Evolutionary conservation across 768 basidiomycete species (phyloP), one percentile per base, ranked within the genome.

Genomic region (Naganishia friedmannii): DNA sequence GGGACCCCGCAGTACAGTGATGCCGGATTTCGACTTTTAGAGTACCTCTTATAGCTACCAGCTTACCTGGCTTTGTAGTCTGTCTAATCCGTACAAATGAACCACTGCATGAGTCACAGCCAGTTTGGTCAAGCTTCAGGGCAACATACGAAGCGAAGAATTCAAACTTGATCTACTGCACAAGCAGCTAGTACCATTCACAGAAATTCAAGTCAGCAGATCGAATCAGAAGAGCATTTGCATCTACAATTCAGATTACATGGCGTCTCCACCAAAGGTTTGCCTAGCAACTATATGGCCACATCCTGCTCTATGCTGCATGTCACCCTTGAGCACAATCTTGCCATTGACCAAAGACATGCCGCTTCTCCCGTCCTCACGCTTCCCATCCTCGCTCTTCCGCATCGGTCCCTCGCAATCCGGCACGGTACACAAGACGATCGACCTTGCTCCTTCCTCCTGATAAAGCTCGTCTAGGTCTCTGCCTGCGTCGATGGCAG

Each of bases 341-440:
- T 53, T 53, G 7, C 69, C 69, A 53, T 70, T 70, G 45, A 70
- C 68, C 3, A 78, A 76, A 23, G 56, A 68, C 78, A 77, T 75
- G 13, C 75, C 78, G 7, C 78, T 77, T 58, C 76, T 67, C 29
- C 78, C 78, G 71, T 79, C 77, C 37, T 76, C 71, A 37, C 72
- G 74, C 72, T 79, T 76, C 15, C 80, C 79, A 48, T 78, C 79
- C 21, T 77, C 79, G 19, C 78, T 79, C 45, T 75, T 55, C 53
- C 78, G 72, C 53, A 67, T 65, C 1, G 78, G 79, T 8, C 78
- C 79, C 45, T 79, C 79, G 48, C 77, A 79, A 66, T 79, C 79
- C 21, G 78, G 79, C 2, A 80, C 76, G 9, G 74, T 74, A 69
- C 78, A 78, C 4, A 79, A 55, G 19, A 77, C 70, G 54, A 76